A percentile compares a stretch with the other conserved stretches of the same genome.
Evolutionary conservation across 306 rosid species (phyloP).

Genomic region (Pachyrhizus erosus): DNA sequence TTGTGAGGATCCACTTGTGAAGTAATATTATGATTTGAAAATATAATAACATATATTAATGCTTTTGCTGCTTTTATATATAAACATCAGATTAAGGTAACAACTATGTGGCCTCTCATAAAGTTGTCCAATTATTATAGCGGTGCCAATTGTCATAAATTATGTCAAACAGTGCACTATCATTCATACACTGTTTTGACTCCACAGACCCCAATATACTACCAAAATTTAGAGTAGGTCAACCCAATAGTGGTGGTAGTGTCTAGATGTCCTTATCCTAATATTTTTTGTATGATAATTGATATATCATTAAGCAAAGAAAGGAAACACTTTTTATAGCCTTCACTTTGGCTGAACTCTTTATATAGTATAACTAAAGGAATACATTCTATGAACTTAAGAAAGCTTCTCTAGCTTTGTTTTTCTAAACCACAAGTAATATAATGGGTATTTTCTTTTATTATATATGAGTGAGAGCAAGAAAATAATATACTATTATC

Average conservation of each 20-base stretch:
- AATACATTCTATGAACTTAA: slow-evolving; percentile 3
- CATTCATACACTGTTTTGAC: not conserved
- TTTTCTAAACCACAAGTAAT: not conserved
- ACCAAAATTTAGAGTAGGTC: slow-evolving; percentile 29
- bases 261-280: not conserved
- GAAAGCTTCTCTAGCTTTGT: slow-evolving; percentile 26
- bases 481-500: slow-evolving; percentile 12
- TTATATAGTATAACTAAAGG: not conserved
- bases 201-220: not conserved
- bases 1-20: slow-evolving; percentile 18
- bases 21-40: slow-evolving; percentile 18
- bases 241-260: not conserved
- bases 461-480: not conserved
- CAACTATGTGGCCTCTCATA: not conserved
- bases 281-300: not conserved
- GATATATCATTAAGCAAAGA: not conserved
- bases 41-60: not conserved
- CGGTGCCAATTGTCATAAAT: slow-evolving; percentile 32
- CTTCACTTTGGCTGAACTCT: not conserved
- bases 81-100: slow-evolving; percentile 20
- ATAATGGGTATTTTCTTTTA: not conserved
- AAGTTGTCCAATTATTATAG: not conserved
- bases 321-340: not conserved
- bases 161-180: not conserved
- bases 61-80: slow-evolving; percentile 15